Evolutionary conservation across 2,329 filamentous ascomycete species (phyloP).

Genomic region (Colletotrichum somersetense): DNA sequence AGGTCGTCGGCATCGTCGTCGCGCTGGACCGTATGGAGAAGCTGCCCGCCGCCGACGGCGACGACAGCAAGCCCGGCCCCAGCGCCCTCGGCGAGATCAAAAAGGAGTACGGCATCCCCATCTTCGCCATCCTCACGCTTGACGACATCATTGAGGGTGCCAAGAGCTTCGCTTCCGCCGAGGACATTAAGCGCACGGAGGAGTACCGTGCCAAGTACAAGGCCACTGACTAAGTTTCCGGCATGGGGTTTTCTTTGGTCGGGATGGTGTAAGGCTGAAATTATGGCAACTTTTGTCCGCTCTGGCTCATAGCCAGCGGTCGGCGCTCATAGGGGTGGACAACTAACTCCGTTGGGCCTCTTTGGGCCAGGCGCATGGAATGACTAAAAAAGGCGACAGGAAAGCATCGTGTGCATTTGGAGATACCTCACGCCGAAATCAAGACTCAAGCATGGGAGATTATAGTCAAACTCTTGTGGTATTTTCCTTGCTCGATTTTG

Average conservation of each 20-base stretch:
- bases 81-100: slow-evolving; percentile 90
- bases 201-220: slow-evolving; percentile 79
- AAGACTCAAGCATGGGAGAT: neutral
- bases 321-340: slow-evolving; percentile 9
- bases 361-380: slow-evolving; percentile 17
- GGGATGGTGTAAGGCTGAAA: neutral
- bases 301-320: slow-evolving; percentile 4
- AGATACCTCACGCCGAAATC: neutral
- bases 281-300: neutral
- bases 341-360: slow-evolving; percentile 6
- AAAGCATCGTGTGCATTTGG: slow-evolving; percentile 22
- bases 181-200: slow-evolving; percentile 76
- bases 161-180: slow-evolving; percentile 70
- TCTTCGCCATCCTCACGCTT: slow-evolving; percentile 85
- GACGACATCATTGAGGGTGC: slow-evolving; percentile 84
- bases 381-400: slow-evolving; percentile 33
- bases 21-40: slow-evolving; percentile 91
- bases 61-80: slow-evolving; percentile 76
- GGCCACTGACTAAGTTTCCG: slow-evolving; percentile 62
- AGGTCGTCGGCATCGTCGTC: slow-evolving; percentile 87
- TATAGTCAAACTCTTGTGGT: slow-evolving; percentile 2
- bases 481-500: slow-evolving; percentile 19
- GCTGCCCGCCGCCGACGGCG: slow-evolving; percentile 72
- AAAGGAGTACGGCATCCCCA: slow-evolving; percentile 85
- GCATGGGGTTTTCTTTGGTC: neutral